Evolutionary conservation across 1,284 basidiomycete species (phyloP).

Genomic region (Malassezia obtusa): DNA sequence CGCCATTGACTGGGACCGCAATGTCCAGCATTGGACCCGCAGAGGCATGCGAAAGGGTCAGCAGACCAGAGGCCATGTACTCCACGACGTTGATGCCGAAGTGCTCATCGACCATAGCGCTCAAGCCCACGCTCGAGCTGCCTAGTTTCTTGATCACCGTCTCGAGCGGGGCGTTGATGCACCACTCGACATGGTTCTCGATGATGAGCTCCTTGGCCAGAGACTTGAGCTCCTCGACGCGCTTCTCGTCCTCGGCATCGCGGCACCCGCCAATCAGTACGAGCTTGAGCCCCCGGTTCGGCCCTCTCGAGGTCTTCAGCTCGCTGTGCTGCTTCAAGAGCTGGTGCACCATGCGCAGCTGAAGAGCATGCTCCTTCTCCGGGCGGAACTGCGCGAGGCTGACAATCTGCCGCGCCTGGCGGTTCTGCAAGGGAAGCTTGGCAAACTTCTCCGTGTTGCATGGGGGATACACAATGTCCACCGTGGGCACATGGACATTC

Average conservation of each 20-base stretch:
- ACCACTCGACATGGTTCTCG: conserved; percentile 61
- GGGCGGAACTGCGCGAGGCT: conserved; percentile 66
- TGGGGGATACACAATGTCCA: conserved; percentile 70
- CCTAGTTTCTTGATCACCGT: conserved; percentile 63
- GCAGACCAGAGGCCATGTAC: conserved; percentile 86
- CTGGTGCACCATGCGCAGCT: conserved; percentile 62
- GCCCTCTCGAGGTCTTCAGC: conserved; percentile 16
- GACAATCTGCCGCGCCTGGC: conserved; percentile 18
- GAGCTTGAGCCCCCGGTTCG: conserved; percentile 12
- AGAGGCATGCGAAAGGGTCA: conserved; percentile 83
- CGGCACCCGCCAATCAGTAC: conserved; percentile 75
- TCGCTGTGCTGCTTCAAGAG: conserved; percentile 53
- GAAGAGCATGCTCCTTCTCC: conserved; percentile 83
- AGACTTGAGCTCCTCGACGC: conserved; percentile 58
- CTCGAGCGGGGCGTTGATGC: conserved; percentile 71
- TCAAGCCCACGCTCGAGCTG: conserved; percentile 70
- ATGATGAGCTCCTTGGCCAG: conserved; percentile 61
- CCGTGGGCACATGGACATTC: conserved; percentile 37
- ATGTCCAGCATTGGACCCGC: conserved; percentile 88
- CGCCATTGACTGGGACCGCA: conserved; percentile 60
- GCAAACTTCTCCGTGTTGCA: conserved; percentile 74
- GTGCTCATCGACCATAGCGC: conserved; percentile 97
- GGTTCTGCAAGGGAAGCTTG: conserved; percentile 56
- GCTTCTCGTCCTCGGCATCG: conserved; percentile 62
- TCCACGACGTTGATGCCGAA: conserved; percentile 98